Percentiles rank a stretch among this genome's conserved stretches.
These are phyloP conservation scores for Glaciozyma martinii DNA, from an alignment of 768 basidiomycete genomes.

Conservation along the genomic window DNA sequence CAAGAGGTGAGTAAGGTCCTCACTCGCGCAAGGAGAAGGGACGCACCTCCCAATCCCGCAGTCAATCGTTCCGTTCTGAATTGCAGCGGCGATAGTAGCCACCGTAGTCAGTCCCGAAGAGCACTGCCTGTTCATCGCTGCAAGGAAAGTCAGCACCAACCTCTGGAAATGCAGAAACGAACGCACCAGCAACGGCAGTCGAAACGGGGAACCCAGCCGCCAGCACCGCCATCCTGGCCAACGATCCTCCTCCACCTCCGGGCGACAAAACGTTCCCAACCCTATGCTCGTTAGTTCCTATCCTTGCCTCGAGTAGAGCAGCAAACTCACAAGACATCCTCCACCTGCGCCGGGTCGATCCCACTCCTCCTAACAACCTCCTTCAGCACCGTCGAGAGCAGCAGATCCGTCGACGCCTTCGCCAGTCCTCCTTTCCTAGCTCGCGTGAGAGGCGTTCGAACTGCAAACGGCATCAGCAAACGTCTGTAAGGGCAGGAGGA, in stretches of 20 bases:
- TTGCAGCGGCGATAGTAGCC: constrained; percentile 72
- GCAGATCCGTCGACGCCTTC: neutral
- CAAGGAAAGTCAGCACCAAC: too few relatives aligned
- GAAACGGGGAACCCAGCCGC: constrained; percentile 74
- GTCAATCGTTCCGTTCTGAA: constrained; percentile 70
- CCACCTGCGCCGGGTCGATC: neutral
- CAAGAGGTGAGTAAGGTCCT: neutral
- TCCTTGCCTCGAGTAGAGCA: neutral
- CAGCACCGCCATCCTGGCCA: constrained; percentile 74
- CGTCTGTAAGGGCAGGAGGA: neutral
- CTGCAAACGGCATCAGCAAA: neutral
- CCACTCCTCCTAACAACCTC: constrained; percentile 62
- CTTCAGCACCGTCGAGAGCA: constrained; percentile 70
- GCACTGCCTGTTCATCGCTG: constrained; percentile 76
- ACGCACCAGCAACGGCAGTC: constrained; percentile 56
- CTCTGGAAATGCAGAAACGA: too few relatives aligned
- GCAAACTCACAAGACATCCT: neutral
- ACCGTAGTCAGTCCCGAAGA: constrained; percentile 87
- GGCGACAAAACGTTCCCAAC: constrained; percentile 73
- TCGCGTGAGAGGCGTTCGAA: neutral
- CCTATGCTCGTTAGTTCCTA: neutral
- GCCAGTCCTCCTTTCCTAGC: neutral
- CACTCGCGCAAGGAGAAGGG: constrained; percentile 7
- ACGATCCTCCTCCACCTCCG: constrained; percentile 59
- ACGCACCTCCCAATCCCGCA: constrained; percentile 59